Evolutionary conservation across 352 stramenopile species (phyloP), one percentile per base, ranked within the genome.

Genomic region (Saprolegnia diclina): DNA sequence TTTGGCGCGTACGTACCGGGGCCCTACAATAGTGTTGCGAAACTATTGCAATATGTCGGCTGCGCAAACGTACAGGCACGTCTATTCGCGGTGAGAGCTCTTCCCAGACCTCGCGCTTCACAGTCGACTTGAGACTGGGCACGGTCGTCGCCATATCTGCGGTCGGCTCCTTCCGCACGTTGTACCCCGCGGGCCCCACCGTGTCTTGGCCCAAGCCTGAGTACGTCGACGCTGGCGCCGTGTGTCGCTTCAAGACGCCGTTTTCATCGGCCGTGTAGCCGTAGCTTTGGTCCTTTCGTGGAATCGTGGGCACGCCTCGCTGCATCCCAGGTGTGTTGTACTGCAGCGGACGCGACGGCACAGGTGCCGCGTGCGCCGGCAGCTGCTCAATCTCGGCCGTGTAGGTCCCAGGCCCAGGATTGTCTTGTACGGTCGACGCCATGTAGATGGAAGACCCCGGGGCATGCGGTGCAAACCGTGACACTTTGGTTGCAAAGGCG

Each of bases 91-190:
- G 74, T 22, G 81, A 82, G 53, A 83, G 78, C 55, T 81, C 81
- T 56, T 85, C 81, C 84, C 84, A 92, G 2, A 92, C 81, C 38
- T 92, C 84, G 13, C 84, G 81, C 72, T 90, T 86, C 10, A 85
- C 79, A 0, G 81, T 89, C 1, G 84, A 90, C 50, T 80, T 79
- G 21, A 92, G 73, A 21, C 82, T 90, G 4, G 63, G 42, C 18
- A 69, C 63, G 21, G 63, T 61, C 18, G 63, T 32, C n/a, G 63
- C 32, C 18, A 69, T 19, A 37, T 69, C 63, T 21, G 81, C 64
- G 32, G 81, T 82, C 9, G 74, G 81, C 29, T 90, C 90, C 62
- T 86, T 90, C 56, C 76, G 77, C 19, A 85, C 82, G 63, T 72
- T 85, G 73, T 92, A 92, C 5, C 79, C 81, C 0, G 84, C 82